phyloP scores from a whole-genome alignment of 2,329 filamentous ascomycete species.

The Neofusicoccum sp. region DNA sequence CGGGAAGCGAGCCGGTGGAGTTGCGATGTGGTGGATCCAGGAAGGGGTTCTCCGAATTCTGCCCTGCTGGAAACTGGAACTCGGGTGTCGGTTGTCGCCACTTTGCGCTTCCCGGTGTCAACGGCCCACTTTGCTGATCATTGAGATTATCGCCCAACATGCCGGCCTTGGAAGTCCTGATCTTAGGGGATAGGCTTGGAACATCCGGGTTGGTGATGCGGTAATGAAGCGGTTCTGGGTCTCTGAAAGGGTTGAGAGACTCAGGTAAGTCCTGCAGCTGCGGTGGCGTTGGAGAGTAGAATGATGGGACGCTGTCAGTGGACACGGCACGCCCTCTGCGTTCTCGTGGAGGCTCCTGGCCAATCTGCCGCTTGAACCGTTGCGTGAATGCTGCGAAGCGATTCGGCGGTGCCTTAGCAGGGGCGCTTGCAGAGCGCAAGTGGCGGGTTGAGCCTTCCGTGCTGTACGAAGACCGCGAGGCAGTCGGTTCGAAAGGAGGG shows the following conservation, averaged over 20 bases:
- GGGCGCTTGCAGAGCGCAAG: constrained; percentile 13
- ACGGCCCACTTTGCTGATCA: not conserved
- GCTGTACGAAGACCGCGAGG: constrained; percentile 1
- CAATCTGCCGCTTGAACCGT: constrained; percentile 1
- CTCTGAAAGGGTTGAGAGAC: constrained; percentile 9
- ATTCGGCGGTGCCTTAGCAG: not conserved
- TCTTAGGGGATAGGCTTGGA: not conserved
- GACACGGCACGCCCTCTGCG: constrained; percentile 2
- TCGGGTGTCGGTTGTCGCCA: constrained; percentile 8
- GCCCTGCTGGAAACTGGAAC: not conserved
- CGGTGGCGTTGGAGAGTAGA: constrained; percentile 13
- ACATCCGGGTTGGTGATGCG: constrained; percentile 10
- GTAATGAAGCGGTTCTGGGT: not conserved
- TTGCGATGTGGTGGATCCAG: not conserved
- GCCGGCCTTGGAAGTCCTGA: not conserved
- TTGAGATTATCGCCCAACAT: not conserved
- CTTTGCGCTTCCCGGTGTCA: not conserved
- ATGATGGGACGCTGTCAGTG: constrained; percentile 6
- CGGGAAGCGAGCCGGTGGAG: not conserved
- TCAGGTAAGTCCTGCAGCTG: not conserved
- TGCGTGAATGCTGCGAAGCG: not conserved
- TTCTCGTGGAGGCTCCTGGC: not conserved
- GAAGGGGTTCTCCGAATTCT: not conserved
- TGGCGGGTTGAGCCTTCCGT: constrained; percentile 2
- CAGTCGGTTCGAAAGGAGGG: not conserved